Conservation (phyloP, 139 green algal genomes). For the Micractinium conductrix region DNA sequence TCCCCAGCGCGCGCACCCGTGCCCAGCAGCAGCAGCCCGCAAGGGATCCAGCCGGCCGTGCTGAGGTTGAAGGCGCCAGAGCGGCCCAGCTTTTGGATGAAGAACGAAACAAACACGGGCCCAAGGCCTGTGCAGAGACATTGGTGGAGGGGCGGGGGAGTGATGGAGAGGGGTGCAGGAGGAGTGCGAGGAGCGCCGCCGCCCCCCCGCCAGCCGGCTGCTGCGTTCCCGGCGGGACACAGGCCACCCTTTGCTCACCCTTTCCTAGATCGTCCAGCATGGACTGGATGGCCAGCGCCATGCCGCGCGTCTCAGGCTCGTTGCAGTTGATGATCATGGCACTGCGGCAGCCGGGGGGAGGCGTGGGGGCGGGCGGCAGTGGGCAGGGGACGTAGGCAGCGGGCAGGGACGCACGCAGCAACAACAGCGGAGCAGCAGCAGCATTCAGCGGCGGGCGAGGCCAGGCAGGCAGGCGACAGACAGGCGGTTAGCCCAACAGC, state of each 20-base stretch:
- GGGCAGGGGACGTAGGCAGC: too few relatives aligned
- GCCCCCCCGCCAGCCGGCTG: too few relatives aligned
- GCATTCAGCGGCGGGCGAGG: too few relatives aligned
- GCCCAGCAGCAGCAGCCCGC: slow-evolving; percentile 64
- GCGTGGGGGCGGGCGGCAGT: not conserved
- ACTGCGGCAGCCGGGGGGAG: slow-evolving; percentile 19
- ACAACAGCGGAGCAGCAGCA: too few relatives aligned
- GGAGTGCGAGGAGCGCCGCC: too few relatives aligned
- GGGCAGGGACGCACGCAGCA: not conserved
- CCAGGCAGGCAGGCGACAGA: too few relatives aligned
- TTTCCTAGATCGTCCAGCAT: slow-evolving; percentile 86
- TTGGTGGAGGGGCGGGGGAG: too few relatives aligned
- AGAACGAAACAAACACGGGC: slow-evolving; percentile 70
- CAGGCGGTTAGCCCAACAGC: not conserved
- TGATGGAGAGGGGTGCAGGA: too few relatives aligned
- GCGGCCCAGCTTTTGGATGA: slow-evolving; percentile 62
- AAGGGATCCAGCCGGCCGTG: slow-evolving; percentile 76
- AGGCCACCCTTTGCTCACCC: too few relatives aligned
- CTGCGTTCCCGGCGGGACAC: too few relatives aligned
- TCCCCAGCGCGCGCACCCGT: not conserved
- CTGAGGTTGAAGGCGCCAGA: slow-evolving; percentile 76
- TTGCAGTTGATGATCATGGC: slow-evolving; percentile 87
- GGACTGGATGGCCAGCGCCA: slow-evolving; percentile 78
- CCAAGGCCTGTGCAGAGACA: slow-evolving; percentile 59
- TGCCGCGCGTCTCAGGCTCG: slow-evolving; percentile 78